Conservation (phyloP, 768 basidiomycete species). For the Filobasidium wieringae region DNA sequence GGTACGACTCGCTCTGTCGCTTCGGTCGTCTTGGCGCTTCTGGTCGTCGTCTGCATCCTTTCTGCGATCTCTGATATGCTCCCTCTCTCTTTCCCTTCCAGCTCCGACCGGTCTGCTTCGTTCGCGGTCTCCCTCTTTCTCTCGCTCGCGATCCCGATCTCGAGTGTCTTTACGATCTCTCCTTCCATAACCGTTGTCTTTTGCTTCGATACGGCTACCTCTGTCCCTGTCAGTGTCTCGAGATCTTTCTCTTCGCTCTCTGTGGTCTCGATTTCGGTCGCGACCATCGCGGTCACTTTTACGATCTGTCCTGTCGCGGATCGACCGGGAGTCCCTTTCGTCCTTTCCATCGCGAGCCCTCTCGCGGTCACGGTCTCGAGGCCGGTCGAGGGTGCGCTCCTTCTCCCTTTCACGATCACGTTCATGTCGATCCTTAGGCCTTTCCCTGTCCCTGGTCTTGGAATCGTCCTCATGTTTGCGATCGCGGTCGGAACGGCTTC, state of each 20-base stretch:
- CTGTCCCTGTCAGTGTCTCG: too few species aligned
- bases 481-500: not conserved
- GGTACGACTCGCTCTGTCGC: not conserved
- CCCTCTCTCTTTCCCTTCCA: conserved; percentile 1
- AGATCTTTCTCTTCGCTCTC: not conserved
- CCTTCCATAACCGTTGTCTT: too few species aligned
- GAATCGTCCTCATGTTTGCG: not conserved
- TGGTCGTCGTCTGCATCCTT: not conserved
- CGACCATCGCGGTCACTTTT: not conserved
- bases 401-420: conserved; percentile 5
- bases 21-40: not conserved
- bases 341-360: conserved; percentile 3
- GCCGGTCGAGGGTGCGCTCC: not conserved
- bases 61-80: not conserved
- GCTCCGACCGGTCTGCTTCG: not conserved
- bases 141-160: not conserved
- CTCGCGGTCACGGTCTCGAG: not conserved
- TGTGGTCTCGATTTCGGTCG: not conserved
- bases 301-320: not conserved
- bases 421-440: conserved; percentile 5
- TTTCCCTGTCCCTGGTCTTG: not conserved
- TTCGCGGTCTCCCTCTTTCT: not conserved
- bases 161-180: too few species aligned
- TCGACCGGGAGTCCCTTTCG: too few species aligned
- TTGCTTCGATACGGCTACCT: too few species aligned